Evolutionary conservation across 352 stramenopile species (phyloP), one percentile per base, ranked within the genome.

Genomic region (Pythium monospermum): DNA sequence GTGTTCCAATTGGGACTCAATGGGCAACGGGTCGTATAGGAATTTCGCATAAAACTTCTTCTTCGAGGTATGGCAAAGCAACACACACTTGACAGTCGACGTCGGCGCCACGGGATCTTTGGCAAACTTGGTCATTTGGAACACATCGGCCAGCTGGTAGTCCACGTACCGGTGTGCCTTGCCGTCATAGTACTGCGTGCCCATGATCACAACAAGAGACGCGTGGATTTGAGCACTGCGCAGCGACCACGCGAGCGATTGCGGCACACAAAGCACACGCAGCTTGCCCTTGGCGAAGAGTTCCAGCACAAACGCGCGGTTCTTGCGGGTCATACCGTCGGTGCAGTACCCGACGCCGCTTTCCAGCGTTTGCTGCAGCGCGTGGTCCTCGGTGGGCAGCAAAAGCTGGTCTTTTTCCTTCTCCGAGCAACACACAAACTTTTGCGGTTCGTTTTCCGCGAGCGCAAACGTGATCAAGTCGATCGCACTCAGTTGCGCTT

Each of bases 31-130:
- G 31, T 99, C 97, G 66, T 99, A 98, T n/a, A 99, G 60, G 51
- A 99, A 96, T 60, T 98, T 98, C 23, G 97, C 97, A 42, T 99
- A 89, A 55, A 98, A 98, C 54, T 98, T 96, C 62, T 99, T 99
- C 69, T 99, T 99, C 0, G 95, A 92, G 13, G 89, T 79, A 56
- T 99, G 96, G 52, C 94, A 99, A 35, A 99, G 80, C 15, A 99
- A 74, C 1, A 98, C 82, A 57, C 87, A 98, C 50, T 98, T 98
- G 8, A 92, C 93, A 32, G 74, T 84, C 18, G 66, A 95, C 35
- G 1, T 33, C 73, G 15, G 66, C 12, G 16, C 65, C 42, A 19
- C 18, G 11, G 66, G 53, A 22, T 80, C 68, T 28, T 64, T 72
- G 4, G 80, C 84, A 61, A 91, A 91, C 59, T 87, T 91, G 21